phyloP scores from a whole-genome alignment of 768 basidiomycete genomes.

The Phylloporus scabripes region DNA sequence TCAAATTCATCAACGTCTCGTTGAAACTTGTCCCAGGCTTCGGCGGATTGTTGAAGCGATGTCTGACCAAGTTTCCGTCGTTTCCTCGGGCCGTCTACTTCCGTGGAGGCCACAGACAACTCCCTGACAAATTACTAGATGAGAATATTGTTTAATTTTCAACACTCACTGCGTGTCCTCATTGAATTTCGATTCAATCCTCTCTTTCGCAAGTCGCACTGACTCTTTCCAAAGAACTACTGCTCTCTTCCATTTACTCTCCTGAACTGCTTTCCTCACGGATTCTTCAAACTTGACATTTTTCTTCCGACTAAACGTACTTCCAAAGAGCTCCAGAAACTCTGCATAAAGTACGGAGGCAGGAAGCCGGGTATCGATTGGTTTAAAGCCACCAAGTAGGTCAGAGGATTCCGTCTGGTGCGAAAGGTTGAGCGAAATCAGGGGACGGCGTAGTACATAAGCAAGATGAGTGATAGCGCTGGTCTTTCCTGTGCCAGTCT shows the following conservation, averaged over 20 bases:
- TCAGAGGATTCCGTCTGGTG: slow-evolving; percentile 96
- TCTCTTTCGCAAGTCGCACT: slow-evolving; percentile 59
- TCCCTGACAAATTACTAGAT: slow-evolving; percentile 8
- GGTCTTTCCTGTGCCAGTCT: slow-evolving; percentile 99
- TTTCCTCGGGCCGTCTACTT: slow-evolving; percentile 55
- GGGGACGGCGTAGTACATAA: slow-evolving; percentile 61
- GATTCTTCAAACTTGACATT: slow-evolving; percentile 83
- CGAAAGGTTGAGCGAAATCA: slow-evolving; percentile 89
- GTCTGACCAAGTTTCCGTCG: slow-evolving; percentile 56
- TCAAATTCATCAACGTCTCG: slow-evolving; percentile 75
- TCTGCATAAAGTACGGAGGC: slow-evolving; percentile 62
- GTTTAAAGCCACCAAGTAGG: slow-evolving; percentile 91
- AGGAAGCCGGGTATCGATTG: slow-evolving; percentile 82
- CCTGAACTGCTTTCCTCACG: slow-evolving; percentile 73
- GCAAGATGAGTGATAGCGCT: slow-evolving; percentile 87
- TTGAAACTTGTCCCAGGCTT: slow-evolving; percentile 64
- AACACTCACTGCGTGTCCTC: slow-evolving; percentile 26
- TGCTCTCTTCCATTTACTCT: slow-evolving; percentile 80
- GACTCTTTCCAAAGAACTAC: slow-evolving; percentile 83
- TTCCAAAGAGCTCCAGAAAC: slow-evolving; percentile 77
- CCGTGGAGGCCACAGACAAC: slow-evolving; percentile 26
- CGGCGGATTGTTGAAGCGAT: slow-evolving; percentile 40
- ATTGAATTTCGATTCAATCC: slow-evolving; percentile 39
- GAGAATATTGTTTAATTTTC: background rate
- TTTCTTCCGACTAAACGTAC: slow-evolving; percentile 84